Percentiles rank a stretch among this genome's conserved stretches.
Conservation (phyloP, 2,329 filamentous ascomycete genomes). For the Teratosphaeria nubilosa region DNA sequence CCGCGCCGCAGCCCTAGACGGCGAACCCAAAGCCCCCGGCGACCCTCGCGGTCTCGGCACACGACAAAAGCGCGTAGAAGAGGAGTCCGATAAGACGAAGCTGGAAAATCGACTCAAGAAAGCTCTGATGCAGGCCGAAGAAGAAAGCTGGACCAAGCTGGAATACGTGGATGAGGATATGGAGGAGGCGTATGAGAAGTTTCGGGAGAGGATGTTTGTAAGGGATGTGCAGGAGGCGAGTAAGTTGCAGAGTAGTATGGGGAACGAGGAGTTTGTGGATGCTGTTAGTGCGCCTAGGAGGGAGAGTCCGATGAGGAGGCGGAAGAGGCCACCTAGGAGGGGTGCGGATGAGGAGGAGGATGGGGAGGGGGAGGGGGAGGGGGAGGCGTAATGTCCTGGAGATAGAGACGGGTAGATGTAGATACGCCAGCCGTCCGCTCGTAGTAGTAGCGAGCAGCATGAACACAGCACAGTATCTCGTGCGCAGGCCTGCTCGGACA, state of each 20-base stretch:
- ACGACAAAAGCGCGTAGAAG: slow-evolving; percentile 26
- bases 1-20: slow-evolving; percentile 33
- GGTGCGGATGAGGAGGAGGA: neutral
- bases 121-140: slow-evolving; percentile 66
- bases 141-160: slow-evolving; percentile 71
- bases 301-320: slow-evolving; percentile 27
- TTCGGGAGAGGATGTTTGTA: slow-evolving; percentile 61
- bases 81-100: slow-evolving; percentile 50
- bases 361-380: neutral
- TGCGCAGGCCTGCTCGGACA: too few species aligned
- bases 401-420: neutral
- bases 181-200: slow-evolving; percentile 63
- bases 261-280: slow-evolving; percentile 52
- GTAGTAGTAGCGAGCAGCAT: too few species aligned
- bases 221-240: slow-evolving; percentile 34
- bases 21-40: slow-evolving; percentile 31
- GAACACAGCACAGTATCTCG: too few species aligned
- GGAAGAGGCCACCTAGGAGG: slow-evolving; percentile 25
- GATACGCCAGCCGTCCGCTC: neutral
- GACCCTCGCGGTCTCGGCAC: slow-evolving; percentile 7
- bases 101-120: slow-evolving; percentile 57
- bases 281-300: slow-evolving; percentile 46
- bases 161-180: slow-evolving; percentile 74
- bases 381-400: neutral
- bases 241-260: slow-evolving; percentile 45